Base-by-base conservation (phyloP, 2,329 filamentous ascomycete species). In the Apiospora aurea region DNA sequence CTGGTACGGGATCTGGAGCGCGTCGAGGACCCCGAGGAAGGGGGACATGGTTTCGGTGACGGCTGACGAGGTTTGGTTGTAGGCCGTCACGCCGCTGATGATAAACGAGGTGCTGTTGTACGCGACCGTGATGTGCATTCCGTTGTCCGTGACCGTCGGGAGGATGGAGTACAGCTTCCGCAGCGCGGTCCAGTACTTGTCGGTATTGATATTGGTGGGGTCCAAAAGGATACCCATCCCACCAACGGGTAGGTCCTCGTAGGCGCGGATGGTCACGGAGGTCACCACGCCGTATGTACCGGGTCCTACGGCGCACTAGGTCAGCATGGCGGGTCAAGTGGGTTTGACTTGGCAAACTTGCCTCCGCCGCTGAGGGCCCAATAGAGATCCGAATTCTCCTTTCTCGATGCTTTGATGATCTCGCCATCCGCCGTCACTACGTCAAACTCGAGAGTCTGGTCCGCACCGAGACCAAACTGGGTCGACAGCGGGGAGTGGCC, bases 351-450 rank as follows among this genome's bases (percentile, higher is more conserved):
- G 83, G n/a, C 85, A 78, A 49, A 83, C 11, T 34, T 84, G 8
- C 87, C 86, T 11, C 87, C 86, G 16, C 87, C 86, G 71, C 81
- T 81, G 4, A 88, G 78, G 8, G 87, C 88, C 87, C 87, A 90
- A 78, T 87, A 89, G 2, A 90, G 79, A 67, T 89, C 87, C 0
- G 80, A 69, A 71, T 89, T 84, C 26, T 84, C 72, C 0, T 79
- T 77, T 0, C 78, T 81, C 13, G 81, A 83, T 0, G 87, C 87
- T 2, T 78, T 82, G 1, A 88, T 74, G 18, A 83, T 75, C 7
- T 79, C 69, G 1, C 87, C 87, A 41, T 79, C 74, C 0, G 82
- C 84, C n/a, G 83, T 85, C 8, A 88, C 79, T 4, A 86, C 83
- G 49, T 85, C 79, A 77, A 80, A 83, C 71, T 85, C 80, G 5